These are phyloP conservation scores for Phaeoacremonium minimum DNA, from an alignment of 2,329 filamentous ascomycete genomes.

Conservation along the genomic window DNA sequence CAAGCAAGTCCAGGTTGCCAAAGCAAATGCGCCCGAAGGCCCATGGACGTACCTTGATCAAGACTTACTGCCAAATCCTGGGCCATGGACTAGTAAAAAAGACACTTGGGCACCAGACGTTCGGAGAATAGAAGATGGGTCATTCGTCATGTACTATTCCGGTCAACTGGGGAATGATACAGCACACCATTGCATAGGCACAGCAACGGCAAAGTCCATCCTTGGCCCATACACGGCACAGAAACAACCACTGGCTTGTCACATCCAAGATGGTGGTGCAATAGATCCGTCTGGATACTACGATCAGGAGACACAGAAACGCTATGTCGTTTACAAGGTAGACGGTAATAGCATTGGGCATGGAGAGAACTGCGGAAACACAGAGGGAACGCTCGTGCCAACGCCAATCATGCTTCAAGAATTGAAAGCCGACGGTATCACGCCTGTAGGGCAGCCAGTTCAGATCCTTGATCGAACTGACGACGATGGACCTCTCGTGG, in stretches of 20 bases:
- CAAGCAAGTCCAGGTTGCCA: constrained; percentile 49
- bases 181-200: constrained; percentile 53
- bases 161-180: constrained; percentile 34
- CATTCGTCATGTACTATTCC: constrained; percentile 58
- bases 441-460: constrained; percentile 43
- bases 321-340: constrained; percentile 62
- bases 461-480: constrained; percentile 38
- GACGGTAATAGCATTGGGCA: constrained; percentile 54
- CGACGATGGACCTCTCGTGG: constrained; percentile 51
- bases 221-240: constrained; percentile 49
- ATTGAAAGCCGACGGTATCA: constrained; percentile 45
- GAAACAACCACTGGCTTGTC: constrained; percentile 46
- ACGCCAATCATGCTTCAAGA: constrained; percentile 57
- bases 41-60: constrained; percentile 41
- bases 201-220: constrained; percentile 40
- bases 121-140: constrained; percentile 38
- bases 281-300: constrained; percentile 60
- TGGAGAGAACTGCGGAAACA: constrained; percentile 40
- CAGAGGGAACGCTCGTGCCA: constrained; percentile 27
- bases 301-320: constrained; percentile 44
- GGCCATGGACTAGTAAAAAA: constrained; percentile 47
- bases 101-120: constrained; percentile 63
- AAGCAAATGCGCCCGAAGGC: constrained; percentile 38
- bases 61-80: constrained; percentile 50
- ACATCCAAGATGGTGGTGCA: constrained; percentile 48